Conservation (phyloP, 345 rosid species). For the Jatropha curcas region DNA sequence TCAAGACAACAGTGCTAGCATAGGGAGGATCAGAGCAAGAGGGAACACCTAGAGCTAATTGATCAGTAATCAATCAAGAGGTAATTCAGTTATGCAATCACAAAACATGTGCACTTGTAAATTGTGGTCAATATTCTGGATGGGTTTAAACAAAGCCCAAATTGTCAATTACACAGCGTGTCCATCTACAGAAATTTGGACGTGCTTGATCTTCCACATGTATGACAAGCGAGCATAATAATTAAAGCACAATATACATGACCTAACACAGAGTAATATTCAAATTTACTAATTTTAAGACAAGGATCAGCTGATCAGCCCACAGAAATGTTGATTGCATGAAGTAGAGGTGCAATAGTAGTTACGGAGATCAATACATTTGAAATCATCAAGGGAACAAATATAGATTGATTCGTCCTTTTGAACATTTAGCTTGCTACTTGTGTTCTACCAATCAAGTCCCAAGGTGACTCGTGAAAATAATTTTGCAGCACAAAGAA, state of each 20-base stretch:
- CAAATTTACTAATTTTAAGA: neutral
- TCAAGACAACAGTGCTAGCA: too few relatives aligned
- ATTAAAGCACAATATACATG: neutral
- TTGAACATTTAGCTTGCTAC: neutral
- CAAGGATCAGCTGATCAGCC: neutral
- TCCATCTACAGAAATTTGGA: neutral
- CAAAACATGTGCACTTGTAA: neutral
- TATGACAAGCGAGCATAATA: neutral
- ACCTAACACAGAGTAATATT: neutral
- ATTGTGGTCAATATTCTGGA: neutral
- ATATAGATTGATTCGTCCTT: neutral
- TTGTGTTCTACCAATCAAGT: neutral
- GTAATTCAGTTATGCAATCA: neutral
- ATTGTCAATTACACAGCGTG: neutral
- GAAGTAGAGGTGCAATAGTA: neutral
- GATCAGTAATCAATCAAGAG: neutral
- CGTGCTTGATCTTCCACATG: neutral
- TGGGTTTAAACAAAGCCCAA: neutral
- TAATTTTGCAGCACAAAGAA: neutral
- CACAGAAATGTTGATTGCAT: neutral
- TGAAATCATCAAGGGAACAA: neutral
- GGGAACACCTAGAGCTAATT: too few relatives aligned
- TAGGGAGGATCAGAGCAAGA: too few relatives aligned
- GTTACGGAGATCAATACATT: neutral
- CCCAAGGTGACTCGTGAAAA: neutral